phyloP scores from a whole-genome alignment of 345 rosid genomes.

The Heritiera fomes region DNA sequence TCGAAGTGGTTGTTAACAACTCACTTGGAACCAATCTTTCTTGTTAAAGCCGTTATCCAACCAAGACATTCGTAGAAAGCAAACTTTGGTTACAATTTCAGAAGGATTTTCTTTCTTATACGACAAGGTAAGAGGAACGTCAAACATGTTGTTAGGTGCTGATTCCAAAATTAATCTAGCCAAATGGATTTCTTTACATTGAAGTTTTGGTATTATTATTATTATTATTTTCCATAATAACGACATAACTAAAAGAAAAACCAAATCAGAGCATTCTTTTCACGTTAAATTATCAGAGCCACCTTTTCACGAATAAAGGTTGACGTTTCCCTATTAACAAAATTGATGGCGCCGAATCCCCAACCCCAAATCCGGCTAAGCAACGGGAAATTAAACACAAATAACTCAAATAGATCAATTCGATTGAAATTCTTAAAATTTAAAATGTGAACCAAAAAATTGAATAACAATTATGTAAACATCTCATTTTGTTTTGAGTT shows the following conservation, averaged over 20 bases:
- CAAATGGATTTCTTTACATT: conserved; percentile 3
- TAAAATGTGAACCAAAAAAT: too few relatives aligned
- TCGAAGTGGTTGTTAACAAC: conserved; percentile 32
- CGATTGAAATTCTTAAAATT: too few relatives aligned
- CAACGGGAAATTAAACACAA: too few relatives aligned
- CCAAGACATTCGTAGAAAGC: conserved; percentile 17
- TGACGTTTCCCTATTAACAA: too few relatives aligned
- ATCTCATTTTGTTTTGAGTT: too few relatives aligned
- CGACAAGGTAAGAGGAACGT: conserved; percentile 22
- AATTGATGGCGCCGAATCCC: too few relatives aligned
- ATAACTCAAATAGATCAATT: too few relatives aligned
- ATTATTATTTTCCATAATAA: background rate
- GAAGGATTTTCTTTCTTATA: background rate
- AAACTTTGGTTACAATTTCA: background rate
- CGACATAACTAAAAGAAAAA: background rate
- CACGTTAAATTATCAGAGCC: background rate
- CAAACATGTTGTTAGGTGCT: conserved; percentile 37
- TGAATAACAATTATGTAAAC: too few relatives aligned
- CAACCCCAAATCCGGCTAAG: too few relatives aligned
- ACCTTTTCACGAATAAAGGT: too few relatives aligned
- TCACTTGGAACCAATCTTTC: conserved; percentile 31
- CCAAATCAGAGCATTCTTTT: background rate
- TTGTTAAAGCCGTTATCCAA: conserved; percentile 48
- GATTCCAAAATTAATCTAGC: conserved; percentile 37
- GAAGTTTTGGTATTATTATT: background rate